Evolutionary conservation across 805 yeast genomes (phyloP).

Genomic region (Cyberlindnera galapagoensis): DNA sequence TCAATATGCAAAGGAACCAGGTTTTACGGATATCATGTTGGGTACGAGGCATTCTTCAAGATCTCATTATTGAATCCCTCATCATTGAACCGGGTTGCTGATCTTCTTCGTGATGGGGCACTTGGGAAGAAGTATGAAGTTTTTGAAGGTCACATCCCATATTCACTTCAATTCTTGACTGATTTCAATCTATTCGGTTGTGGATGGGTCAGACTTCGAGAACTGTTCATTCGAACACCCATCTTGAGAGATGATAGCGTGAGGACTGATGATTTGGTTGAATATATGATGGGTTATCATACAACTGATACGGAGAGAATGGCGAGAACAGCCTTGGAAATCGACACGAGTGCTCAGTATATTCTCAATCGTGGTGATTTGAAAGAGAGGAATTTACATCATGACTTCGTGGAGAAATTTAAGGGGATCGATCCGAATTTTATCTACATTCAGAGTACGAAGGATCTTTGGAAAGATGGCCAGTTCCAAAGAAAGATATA

Average conservation of each 20-base stretch:
- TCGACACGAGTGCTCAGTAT: constrained; percentile 59
- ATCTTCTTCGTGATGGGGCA: constrained; percentile 39
- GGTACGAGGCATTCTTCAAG: constrained; percentile 60
- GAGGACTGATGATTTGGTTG: constrained; percentile 27
- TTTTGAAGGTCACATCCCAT: constrained; percentile 80
- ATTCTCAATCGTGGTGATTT: constrained; percentile 50
- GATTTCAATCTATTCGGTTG: constrained; percentile 86
- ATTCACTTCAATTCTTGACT: constrained; percentile 63
- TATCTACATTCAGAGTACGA: constrained; percentile 39
- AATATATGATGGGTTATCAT: constrained; percentile 25
- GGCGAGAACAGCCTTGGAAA: constrained; percentile 59
- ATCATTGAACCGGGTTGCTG: constrained; percentile 47
- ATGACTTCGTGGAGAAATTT: constrained; percentile 37
- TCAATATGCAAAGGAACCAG: constrained; percentile 68
- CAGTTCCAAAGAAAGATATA: constrained; percentile 39
- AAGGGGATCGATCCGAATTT: constrained; percentile 9
- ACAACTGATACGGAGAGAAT: constrained; percentile 37
- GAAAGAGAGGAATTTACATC: constrained; percentile 42
- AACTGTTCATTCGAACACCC: constrained; percentile 53
- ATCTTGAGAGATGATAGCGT: constrained; percentile 30
- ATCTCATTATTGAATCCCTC: constrained; percentile 61
- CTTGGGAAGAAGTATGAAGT: constrained; percentile 39
- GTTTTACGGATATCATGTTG: constrained; percentile 76
- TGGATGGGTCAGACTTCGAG: constrained; percentile 54
- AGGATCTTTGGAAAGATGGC: constrained; percentile 55